Percentiles rank a stretch among this genome's conserved stretches.
Conservation (phyloP, 805 yeast genomes). For the Yarrowia yakushimensis region DNA sequence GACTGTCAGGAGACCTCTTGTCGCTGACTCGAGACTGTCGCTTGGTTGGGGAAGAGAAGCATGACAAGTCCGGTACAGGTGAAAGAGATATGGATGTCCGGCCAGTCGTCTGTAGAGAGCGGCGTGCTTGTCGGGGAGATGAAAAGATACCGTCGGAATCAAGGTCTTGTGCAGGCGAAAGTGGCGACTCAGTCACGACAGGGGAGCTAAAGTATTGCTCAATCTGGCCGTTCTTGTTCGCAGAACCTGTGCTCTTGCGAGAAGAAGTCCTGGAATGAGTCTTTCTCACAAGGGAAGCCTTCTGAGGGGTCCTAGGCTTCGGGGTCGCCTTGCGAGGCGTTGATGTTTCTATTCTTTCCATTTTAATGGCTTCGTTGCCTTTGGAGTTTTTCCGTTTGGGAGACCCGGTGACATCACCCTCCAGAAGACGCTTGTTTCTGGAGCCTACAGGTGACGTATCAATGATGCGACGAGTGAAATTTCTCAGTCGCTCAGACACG, state of each 20-base stretch:
- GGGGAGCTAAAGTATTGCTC: not conserved
- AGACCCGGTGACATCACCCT: not conserved
- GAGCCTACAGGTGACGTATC: not conserved
- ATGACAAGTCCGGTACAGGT: not conserved
- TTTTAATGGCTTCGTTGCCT: not conserved
- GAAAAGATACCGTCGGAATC: not conserved
- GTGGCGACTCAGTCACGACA: not conserved
- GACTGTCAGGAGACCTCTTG: not conserved
- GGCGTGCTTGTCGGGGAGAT: not conserved
- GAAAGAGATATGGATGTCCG: not conserved
- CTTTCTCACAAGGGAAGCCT: no score
- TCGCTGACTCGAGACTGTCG: no score
- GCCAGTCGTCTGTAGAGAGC: not conserved
- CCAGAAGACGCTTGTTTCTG: not conserved
- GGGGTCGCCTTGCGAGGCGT: not conserved
- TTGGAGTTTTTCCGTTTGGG: not conserved
- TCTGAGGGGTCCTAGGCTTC: not conserved
- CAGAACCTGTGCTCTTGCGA: not conserved
- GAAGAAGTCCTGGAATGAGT: no score
- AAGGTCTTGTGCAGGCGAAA: not conserved
- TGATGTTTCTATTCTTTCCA: not conserved
- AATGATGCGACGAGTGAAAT: not conserved
- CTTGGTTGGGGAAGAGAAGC: not conserved
- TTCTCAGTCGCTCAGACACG: not conserved
- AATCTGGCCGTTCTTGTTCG: not conserved